Base-by-base conservation (phyloP, 441 rosid species). In the Macaranga tanarius region DNA sequence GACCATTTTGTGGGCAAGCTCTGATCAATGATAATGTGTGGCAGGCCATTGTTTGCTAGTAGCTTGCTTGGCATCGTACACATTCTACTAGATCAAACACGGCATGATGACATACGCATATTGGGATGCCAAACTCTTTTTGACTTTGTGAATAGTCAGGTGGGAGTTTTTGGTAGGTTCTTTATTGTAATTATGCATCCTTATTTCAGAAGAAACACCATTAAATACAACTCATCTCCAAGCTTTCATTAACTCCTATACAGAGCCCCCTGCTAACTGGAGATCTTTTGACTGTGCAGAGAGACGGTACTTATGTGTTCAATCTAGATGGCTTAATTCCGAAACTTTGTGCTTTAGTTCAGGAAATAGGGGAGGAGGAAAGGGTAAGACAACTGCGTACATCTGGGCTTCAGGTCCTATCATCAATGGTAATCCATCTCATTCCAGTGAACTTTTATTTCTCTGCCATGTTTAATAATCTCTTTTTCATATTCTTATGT, bases 81-180 rank as follows among this genome's bases (percentile, higher is more conserved):
- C 77, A 89, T 88, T 79, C 89, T 92, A 75, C 78, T 93, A 78
- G 98, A 92, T 81, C 97, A 92, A 81, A 84, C 87, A 75, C 84
- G 90, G 64, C 89, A 83, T 67, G 91, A 87, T 77, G 98, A 90
- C 59, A 84, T 93, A 78, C 91, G 79, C 75, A 86, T 84, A 71
- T 84, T 88, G 72, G 97, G 97, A 70, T 93, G 98, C 75, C 85
- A 89, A 73, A 79, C 90, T 70, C 93, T 92, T 73, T 92, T 90
- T 72, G 92, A 92, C 82, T 92, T 92, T 81, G 88, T 90, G 73
- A 92, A 86, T 83, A 90, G 85, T 83, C 98, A 92, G 94, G 97
- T 93, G 72, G 47, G 83, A 54, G 58, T 63, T 75, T 45, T 63
- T 71, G 72, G 26, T n/a, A 62, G 47, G 19, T 13, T 71, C 34